These are phyloP conservation scores for Apiotrichum porosum DNA, from an alignment of 1,284 basidiomycete species.

Conservation along the genomic window DNA sequence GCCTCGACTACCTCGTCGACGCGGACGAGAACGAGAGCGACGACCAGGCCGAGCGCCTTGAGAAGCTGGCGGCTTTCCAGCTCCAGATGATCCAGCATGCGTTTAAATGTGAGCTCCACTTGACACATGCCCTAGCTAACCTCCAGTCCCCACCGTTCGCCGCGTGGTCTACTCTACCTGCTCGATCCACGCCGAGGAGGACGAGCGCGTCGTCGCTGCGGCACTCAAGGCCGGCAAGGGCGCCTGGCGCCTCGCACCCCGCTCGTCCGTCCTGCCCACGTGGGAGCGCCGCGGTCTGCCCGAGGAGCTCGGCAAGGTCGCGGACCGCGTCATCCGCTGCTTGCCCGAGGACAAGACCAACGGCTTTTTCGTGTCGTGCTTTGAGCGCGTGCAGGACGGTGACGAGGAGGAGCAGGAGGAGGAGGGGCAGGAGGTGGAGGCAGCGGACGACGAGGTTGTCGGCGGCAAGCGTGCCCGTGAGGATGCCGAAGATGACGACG, in stretches of 20 bases:
- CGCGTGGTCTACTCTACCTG: conserved; percentile 95
- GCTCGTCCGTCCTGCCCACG: conserved; percentile 61
- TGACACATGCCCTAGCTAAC: too few species aligned
- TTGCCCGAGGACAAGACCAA: conserved; percentile 83
- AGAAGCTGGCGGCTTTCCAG: conserved; percentile 80
- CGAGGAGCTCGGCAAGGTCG: conserved; percentile 57
- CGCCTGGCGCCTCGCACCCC: conserved; percentile 64
- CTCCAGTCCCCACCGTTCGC: conserved; percentile 56
- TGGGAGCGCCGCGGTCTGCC: conserved; percentile 73
- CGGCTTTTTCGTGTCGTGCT: conserved; percentile 90
- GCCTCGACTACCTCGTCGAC: conserved; percentile 76
- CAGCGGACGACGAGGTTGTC: neutral
- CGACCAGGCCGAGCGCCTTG: conserved; percentile 57
- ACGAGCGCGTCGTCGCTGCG: conserved; percentile 75
- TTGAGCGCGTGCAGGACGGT: conserved; percentile 52
- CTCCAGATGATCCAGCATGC: conserved; percentile 89
- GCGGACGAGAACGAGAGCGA: conserved; percentile 35
- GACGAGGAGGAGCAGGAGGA: conserved; percentile 7
- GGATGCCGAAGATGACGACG: conserved; percentile 1
- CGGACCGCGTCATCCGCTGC: conserved; percentile 72
- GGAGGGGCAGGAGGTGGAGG: neutral
- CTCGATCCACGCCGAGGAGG: conserved; percentile 83
- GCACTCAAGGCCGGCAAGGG: conserved; percentile 57
- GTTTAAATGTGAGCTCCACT: conserved; percentile 68
- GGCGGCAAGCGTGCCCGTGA: conserved; percentile 1